These are phyloP conservation scores for Marasmius fiardii DNA, from an alignment of 1,284 basidiomycete genomes.

Conservation along the genomic window DNA sequence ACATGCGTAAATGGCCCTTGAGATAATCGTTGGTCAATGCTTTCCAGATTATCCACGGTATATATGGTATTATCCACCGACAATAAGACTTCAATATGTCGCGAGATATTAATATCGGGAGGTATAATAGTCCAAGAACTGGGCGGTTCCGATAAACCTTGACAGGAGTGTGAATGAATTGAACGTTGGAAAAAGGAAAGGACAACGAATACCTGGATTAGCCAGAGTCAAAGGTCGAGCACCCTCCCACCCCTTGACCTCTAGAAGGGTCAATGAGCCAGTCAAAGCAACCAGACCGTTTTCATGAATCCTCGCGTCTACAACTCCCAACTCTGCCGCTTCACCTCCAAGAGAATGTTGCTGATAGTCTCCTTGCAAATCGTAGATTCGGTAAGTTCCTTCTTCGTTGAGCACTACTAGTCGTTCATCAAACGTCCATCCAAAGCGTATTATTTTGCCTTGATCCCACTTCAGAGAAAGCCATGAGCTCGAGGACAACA, in stretches of 20 bases:
- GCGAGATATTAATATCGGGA: conserved; percentile 80
- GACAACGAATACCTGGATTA: conserved; percentile 52
- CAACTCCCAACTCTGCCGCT: conserved; percentile 80
- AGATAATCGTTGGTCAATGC: conserved; percentile 83
- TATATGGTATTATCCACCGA: conserved; percentile 78
- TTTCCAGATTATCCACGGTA: conserved; percentile 84
- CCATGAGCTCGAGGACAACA: conserved; percentile 1
- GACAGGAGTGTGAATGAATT: background rate
- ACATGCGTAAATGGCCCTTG: conserved; percentile 88
- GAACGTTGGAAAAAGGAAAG: background rate
- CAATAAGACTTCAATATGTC: conserved; percentile 84
- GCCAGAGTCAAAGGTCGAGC: conserved; percentile 64
- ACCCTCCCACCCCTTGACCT: conserved; percentile 86
- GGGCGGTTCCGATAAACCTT: conserved; percentile 75
- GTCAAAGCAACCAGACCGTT: conserved; percentile 87
- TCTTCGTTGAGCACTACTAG: conserved; percentile 90
- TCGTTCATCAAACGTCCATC: conserved; percentile 80
- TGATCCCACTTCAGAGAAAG: conserved; percentile 70
- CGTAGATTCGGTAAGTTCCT: conserved; percentile 87
- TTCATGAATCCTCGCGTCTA: conserved; percentile 84
- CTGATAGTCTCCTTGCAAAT: conserved; percentile 81
- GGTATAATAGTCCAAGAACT: conserved; percentile 84
- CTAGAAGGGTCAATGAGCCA: conserved; percentile 72
- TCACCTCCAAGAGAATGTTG: conserved; percentile 86
- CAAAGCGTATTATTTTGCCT: conserved; percentile 74